A percentile compares a stretch with the other conserved stretches of the same genome.
These are phyloP conservation scores for Platanthera guangdongensis DNA, from an alignment of 106 monocot species.

Conservation along the genomic window DNA sequence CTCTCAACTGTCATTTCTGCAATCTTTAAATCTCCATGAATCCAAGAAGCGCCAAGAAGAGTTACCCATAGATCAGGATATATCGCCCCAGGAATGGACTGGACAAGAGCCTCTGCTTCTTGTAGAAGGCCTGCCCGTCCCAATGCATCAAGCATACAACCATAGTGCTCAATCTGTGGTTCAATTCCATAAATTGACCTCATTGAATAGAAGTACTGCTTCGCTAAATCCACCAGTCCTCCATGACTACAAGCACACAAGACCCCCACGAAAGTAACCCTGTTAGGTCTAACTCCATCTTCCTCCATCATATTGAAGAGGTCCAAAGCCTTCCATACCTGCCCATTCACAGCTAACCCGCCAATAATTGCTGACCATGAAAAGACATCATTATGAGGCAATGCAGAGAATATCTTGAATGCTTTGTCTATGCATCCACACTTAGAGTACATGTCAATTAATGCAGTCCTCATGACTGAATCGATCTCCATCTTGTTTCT, in stretches of 20 bases:
- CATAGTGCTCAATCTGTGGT: conserved; percentile 58
- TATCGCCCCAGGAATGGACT: conserved; percentile 37
- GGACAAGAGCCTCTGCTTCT: conserved; percentile 33
- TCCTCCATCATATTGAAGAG: conserved; percentile 48
- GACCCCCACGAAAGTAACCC: conserved; percentile 43
- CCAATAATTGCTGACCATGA: conserved; percentile 32
- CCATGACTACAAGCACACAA: conserved; percentile 60
- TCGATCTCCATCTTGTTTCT: conserved; percentile 42
- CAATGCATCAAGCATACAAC: conserved; percentile 65
- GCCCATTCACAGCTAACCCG: conserved; percentile 52
- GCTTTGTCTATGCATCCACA: conserved; percentile 38
- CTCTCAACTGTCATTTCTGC: conserved; percentile 30
- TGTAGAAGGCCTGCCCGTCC: conserved; percentile 37
- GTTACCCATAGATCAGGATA: conserved; percentile 50
- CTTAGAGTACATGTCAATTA: conserved; percentile 50
- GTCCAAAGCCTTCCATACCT: conserved; percentile 31
- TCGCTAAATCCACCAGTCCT: conserved; percentile 37
- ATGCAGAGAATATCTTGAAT: conserved; percentile 8
- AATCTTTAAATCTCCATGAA: conserved; percentile 33
- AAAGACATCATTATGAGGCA: conserved; percentile 33
- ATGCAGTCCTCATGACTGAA: conserved; percentile 30
- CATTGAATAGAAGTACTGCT: conserved; percentile 34
- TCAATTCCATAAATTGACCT: conserved; percentile 18
- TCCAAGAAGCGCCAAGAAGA: conserved; percentile 40
- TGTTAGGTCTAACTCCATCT: conserved; percentile 36